Percentiles rank a stretch among this genome's conserved stretches.
Evolutionary conservation across 495 filamentous ascomycete species (phyloP).

Genomic region (Thermochaetoides thermophila): DNA sequence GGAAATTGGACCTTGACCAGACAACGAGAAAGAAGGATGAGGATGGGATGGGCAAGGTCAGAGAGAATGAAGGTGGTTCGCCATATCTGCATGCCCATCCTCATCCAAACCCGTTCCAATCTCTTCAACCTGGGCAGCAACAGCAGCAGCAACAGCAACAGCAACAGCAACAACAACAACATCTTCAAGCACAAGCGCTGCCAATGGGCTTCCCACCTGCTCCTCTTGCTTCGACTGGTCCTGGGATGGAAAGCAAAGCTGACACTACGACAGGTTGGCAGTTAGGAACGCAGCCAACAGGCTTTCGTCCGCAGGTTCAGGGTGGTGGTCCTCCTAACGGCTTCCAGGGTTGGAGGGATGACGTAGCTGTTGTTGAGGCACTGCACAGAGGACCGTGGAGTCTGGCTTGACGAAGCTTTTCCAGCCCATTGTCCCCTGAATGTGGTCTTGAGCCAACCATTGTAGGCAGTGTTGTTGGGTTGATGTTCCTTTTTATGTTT

Average conservation of each 20-base stretch:
- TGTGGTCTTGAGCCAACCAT: too few species aligned
- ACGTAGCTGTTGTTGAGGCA: slow-evolving; percentile 3
- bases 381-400: slow-evolving; percentile 5
- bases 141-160: not conserved
- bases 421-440: too few species aligned
- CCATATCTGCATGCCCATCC: not conserved
- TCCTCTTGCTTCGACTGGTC: too few species aligned
- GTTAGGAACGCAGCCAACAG: too few species aligned
- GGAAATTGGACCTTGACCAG: not conserved
- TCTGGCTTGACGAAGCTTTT: slow-evolving; percentile 4
- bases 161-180: not conserved
- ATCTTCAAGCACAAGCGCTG: not conserved
- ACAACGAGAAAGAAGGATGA: not conserved
- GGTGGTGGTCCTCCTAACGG: too few species aligned
- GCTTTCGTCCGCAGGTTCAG: not conserved
- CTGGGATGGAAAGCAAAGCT: too few species aligned
- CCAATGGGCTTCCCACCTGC: not conserved
- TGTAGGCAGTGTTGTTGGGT: too few species aligned
- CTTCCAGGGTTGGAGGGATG: slow-evolving; percentile 2
- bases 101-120: not conserved
- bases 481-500: too few species aligned
- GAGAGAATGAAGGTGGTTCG: not conserved
- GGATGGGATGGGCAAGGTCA: not conserved
- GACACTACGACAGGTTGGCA: too few species aligned
- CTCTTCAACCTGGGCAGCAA: too few species aligned